Evolutionary conservation across 371 early-diverging fungal genomes (phyloP).

Genomic region (Dentiscutata heterogama): DNA sequence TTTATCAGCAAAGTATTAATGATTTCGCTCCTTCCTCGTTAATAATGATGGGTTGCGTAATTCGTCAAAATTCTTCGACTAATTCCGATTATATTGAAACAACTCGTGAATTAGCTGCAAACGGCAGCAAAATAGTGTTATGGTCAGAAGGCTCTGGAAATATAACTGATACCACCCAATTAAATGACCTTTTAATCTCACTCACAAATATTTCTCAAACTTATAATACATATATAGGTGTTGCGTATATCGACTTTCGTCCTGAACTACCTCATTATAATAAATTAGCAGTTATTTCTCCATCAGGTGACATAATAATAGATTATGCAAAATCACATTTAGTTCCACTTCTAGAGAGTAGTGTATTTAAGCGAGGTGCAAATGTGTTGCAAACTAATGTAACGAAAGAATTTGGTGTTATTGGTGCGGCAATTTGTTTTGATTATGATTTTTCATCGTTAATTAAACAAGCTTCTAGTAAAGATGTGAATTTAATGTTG

Average conservation of each 20-base stretch:
- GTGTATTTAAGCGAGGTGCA: conserved; percentile 51
- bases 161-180: background rate
- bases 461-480: conserved; percentile 61
- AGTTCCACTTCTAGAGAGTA: conserved; percentile 59
- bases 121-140: conserved; percentile 13
- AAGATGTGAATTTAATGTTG: conserved; percentile 62
- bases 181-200: background rate
- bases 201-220: background rate
- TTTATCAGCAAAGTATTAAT: conserved; percentile 26
- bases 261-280: conserved; percentile 47
- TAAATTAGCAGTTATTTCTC: conserved; percentile 60
- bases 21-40: background rate
- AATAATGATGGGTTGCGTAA: conserved; percentile 9
- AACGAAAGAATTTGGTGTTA: conserved; percentile 59
- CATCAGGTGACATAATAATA: conserved; percentile 59
- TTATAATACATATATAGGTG: conserved; percentile 5
- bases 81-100: background rate
- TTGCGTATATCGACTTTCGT: conserved; percentile 17
- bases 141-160: conserved; percentile 1
- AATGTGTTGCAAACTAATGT: conserved; percentile 59
- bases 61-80: background rate
- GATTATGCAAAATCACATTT: conserved; percentile 63
- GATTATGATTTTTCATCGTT: conserved; percentile 64
- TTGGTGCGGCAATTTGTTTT: conserved; percentile 66
- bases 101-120: conserved; percentile 5